A percentile compares a stretch with the other conserved stretches of the same genome.
These are phyloP conservation scores for Papiliotrema fonsecae DNA, from an alignment of 1,284 basidiomycete genomes.

Conservation along the genomic window DNA sequence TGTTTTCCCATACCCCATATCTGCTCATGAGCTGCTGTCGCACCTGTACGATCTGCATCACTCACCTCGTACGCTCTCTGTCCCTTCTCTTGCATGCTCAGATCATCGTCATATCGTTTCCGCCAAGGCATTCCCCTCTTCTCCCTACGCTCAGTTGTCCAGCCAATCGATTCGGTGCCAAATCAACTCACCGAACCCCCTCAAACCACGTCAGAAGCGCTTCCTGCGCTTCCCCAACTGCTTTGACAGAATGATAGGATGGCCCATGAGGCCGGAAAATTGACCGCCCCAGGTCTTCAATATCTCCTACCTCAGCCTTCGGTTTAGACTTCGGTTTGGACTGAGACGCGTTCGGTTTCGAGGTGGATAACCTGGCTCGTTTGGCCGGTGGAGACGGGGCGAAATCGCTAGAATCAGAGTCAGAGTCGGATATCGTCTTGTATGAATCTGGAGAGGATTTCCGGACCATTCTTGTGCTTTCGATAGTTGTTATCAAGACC, in stretches of 20 bases:
- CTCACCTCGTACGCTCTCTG: slow-evolving; percentile 48
- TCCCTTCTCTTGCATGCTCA: slow-evolving; percentile 34
- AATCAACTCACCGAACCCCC: slow-evolving; percentile 30
- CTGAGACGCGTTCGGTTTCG: slow-evolving; percentile 7
- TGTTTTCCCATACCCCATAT: slow-evolving; percentile 23
- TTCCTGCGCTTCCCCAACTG: slow-evolving; percentile 20
- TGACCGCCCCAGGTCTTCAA: slow-evolving; percentile 17
- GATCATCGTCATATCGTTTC: slow-evolving; percentile 29
- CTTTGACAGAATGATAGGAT: slow-evolving; percentile 26
- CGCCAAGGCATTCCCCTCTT: slow-evolving; percentile 49
- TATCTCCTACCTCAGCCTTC: slow-evolving; percentile 6
- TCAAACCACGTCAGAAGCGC: slow-evolving; percentile 46
- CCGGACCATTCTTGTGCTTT: not conserved
- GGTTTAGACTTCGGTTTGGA: not conserved
- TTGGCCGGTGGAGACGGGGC: slow-evolving; percentile 5
- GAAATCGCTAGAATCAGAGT: slow-evolving; percentile 15
- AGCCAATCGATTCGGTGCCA: not conserved
- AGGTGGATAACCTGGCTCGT: slow-evolving; percentile 2
- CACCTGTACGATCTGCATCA: not conserved
- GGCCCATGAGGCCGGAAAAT: slow-evolving; percentile 21
- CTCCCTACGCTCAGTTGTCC: slow-evolving; percentile 22
- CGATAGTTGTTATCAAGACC: not conserved
- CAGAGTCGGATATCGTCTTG: slow-evolving; percentile 12
- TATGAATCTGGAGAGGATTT: not conserved
- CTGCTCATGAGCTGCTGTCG: slow-evolving; percentile 10